Evolutionary conservation across 2,329 filamentous ascomycete genomes (phyloP), one percentile per base, ranked within the genome.

Genomic region (Phialemoniopsis sp.): DNA sequence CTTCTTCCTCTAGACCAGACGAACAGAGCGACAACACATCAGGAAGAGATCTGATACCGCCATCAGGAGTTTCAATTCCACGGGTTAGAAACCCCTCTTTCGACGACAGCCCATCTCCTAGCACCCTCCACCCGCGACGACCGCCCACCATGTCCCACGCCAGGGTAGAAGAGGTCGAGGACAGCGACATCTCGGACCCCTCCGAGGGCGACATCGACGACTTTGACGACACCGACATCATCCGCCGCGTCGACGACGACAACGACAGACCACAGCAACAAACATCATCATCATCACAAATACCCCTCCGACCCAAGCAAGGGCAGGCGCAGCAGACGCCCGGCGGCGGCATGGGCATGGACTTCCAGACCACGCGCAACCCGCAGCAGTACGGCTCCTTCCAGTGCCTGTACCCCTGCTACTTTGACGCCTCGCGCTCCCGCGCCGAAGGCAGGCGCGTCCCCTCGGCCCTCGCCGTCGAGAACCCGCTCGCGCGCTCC

Each of bases 371-470:
- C 52, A 52, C 42, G 21, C 21, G 21, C 21, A 49, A 48, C 42
- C 59, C 54, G 34, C 61, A 58, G 37, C 58, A 56, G 40, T 84
- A 88, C 62, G 87, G 85, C 57, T 70, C 80, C 64, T 95, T 82
- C 70, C 86, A 93, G 63, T 91, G 88, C 64, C 74, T 98, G 18
- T 98, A 98, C 68, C 91, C 93, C 0, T 70, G 97, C 43, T 98
- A 98, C 75, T 98, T 98, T 57, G 91, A 96, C 72, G 76, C 75
- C 48, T 70, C 72, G 17, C 80, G 87, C 37, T 78, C 80, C 32
- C 82, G 90, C 41, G 80, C 83, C 42, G 76, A 94, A 55, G 93
- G 93, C 29, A 80, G 93, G 13, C 84, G 90, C 52, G 90, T 97
- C 8, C 68, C 80, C 37, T 66, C 73, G 38, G 68, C 78, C 37